These are phyloP conservation scores for Solanum appendiculatum DNA, from an alignment of 257 asterid species.

Conservation along the genomic window DNA sequence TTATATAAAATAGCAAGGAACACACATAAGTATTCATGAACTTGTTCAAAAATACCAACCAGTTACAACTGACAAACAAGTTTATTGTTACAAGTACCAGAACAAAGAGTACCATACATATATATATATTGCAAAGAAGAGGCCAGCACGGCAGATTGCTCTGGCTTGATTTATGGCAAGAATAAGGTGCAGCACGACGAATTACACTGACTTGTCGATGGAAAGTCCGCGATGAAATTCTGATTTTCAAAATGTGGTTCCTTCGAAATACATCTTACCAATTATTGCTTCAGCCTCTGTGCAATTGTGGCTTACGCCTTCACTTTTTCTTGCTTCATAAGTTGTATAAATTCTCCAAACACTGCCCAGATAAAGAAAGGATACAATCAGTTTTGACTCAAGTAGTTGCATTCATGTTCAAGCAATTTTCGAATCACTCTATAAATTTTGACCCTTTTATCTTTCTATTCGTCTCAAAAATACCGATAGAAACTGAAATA, in stretches of 20 bases:
- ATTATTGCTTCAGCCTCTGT: neutral
- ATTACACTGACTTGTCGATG: neutral
- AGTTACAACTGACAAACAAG: neutral
- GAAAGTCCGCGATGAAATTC: neutral
- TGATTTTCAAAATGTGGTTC: neutral
- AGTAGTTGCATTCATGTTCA: neutral
- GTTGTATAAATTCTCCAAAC: constrained; percentile 25
- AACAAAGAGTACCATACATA: neutral
- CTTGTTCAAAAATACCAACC: neutral
- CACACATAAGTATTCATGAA: neutral
- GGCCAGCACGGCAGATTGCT: neutral
- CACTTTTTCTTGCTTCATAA: constrained; percentile 21
- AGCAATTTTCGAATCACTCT: neutral
- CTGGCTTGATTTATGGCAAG: neutral
- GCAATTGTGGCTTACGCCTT: constrained; percentile 3
- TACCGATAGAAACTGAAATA: neutral
- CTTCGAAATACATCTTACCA: neutral
- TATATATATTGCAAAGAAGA: neutral
- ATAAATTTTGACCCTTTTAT: neutral
- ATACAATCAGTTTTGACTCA: neutral
- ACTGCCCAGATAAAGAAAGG: constrained; percentile 1
- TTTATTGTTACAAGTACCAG: neutral
- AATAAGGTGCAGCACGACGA: neutral
- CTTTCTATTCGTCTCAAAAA: neutral
- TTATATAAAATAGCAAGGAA: neutral